These are phyloP conservation scores for Chamaecrista fasciculata DNA, from an alignment of 306 rosid species.

Conservation along the genomic window DNA sequence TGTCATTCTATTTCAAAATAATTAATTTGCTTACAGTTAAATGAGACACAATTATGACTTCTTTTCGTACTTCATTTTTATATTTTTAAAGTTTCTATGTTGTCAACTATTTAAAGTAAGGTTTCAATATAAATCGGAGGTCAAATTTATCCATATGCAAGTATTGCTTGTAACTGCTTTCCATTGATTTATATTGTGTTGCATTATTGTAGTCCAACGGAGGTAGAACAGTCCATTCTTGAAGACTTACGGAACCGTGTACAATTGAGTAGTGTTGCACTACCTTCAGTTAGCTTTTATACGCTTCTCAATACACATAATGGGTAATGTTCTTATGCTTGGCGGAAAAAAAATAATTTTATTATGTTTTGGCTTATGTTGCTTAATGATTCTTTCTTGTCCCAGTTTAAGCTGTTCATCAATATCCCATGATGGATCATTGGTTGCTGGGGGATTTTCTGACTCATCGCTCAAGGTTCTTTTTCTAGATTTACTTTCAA, in stretches of 20 bases:
- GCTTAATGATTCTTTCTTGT: slow-evolving; percentile 30
- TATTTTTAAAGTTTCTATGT: slow-evolving; percentile 17
- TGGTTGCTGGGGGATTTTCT: slow-evolving; percentile 97
- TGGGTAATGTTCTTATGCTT: slow-evolving; percentile 49
- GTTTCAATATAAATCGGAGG: slow-evolving; percentile 17
- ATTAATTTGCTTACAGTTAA: background rate
- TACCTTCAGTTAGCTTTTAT: slow-evolving; percentile 94
- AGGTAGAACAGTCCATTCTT: slow-evolving; percentile 90
- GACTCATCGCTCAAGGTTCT: slow-evolving; percentile 86
- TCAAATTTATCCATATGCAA: slow-evolving; percentile 1
- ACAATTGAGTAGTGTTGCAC: slow-evolving; percentile 80
- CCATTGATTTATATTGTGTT: slow-evolving; percentile 28
- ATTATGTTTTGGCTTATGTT: slow-evolving; percentile 24
- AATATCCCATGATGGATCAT: slow-evolving; percentile 88
- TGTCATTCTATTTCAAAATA: slow-evolving; percentile 11
- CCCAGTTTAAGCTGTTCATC: slow-evolving; percentile 88
- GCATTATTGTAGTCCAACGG: slow-evolving; percentile 63
- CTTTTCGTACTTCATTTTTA: slow-evolving; percentile 14
- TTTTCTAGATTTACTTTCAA: background rate
- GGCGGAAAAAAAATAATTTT: slow-evolving; percentile 19
- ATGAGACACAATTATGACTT: background rate
- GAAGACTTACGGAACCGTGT: slow-evolving; percentile 97
- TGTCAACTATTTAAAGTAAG: background rate
- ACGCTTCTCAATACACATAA: slow-evolving; percentile 85
- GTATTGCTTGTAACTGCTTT: background rate